These are phyloP conservation scores for Sordariomycetes sp. DNA, from an alignment of 2,329 filamentous ascomycete species.

Conservation along the genomic window DNA sequence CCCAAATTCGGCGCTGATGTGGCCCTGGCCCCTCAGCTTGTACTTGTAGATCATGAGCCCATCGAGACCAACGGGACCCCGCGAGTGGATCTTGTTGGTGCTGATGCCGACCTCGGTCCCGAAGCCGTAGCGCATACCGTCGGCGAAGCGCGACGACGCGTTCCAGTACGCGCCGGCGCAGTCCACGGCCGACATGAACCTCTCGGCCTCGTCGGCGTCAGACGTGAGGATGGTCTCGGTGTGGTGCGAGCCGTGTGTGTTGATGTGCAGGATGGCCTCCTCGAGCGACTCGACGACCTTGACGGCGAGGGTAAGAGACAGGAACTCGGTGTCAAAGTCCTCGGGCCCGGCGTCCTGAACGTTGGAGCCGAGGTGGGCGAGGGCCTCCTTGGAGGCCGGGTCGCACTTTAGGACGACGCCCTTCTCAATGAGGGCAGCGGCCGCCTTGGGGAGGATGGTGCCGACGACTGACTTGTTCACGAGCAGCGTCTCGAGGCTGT, in stretches of 20 bases:
- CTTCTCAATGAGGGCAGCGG: constrained; percentile 58
- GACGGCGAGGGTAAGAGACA: constrained; percentile 72
- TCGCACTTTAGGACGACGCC: constrained; percentile 82
- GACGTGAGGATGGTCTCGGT: constrained; percentile 82
- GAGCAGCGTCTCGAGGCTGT: constrained; percentile 82
- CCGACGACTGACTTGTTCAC: constrained; percentile 60
- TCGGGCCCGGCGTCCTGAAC: constrained; percentile 52
- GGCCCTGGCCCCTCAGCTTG: constrained; percentile 70
- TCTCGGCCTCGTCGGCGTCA: constrained; percentile 52
- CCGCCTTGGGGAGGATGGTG: constrained; percentile 57
- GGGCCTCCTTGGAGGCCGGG: constrained; percentile 46
- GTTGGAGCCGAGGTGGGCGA: constrained; percentile 34
- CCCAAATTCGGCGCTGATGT: constrained; percentile 66
- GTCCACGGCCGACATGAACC: constrained; percentile 77
- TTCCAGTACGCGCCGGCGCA: constrained; percentile 96
- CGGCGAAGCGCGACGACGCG: constrained; percentile 82
- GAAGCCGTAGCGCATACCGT: constrained; percentile 95
- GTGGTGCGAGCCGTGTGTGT: constrained; percentile 82
- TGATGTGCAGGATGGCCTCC: constrained; percentile 77
- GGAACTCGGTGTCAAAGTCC: constrained; percentile 83
- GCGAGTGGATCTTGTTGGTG: constrained; percentile 95
- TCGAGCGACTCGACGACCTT: constrained; percentile 60
- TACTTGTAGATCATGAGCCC: constrained; percentile 98
- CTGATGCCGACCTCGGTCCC: constrained; percentile 97
- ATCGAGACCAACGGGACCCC: constrained; percentile 87